Base-by-base conservation (phyloP, 345 rosid genomes). In the Carallia pectinifolia region DNA sequence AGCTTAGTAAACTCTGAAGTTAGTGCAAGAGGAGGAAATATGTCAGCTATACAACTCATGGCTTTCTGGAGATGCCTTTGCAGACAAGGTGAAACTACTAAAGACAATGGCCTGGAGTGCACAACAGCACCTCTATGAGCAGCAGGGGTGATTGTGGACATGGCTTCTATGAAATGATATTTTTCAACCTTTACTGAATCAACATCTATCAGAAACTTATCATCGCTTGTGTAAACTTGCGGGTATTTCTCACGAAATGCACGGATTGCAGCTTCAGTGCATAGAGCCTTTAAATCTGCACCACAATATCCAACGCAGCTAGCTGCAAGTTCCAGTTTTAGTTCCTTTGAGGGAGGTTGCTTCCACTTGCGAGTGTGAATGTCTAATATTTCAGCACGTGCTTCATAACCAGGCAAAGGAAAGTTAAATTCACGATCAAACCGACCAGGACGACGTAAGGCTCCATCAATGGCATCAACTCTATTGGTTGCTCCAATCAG, bases 401-500 rank as follows among this genome's bases (percentile, higher is more conserved):
- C 99, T 78, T 95, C 94, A 66, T 84, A 96, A 77, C 99, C 97
- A 75, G 99, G 99, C 80, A 96, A 87, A 68, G 99, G 96, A 78
- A 96, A 96, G 77, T 85, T 92, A 66, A 96, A 96, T 80, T 96
- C 99, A 52, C 99, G 92, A 82, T 96, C 99, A 63, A 96, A 96
- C 79, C 99, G 85, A 69, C 99, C 99, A 77, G 99, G 99, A 50
- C 99, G 97, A 36, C 99, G 93, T 80, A 96, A 77, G 36, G 99
- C 99, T 74, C 99, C 99, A 83, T 96, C 99, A 47, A 96, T 96
- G 75, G 99, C 99, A 82, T 96, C 99, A 76, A 96, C 88, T 77
- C 99, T 90, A 80, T 96, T 96, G 62, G 99, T 96, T 76, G 99
- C 99, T 82, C 99, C 99, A 77, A 96, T 92, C 83, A 96, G 85